Conservation (phyloP, 2,329 filamentous ascomycete genomes). For the Aspergillus sp. region DNA sequence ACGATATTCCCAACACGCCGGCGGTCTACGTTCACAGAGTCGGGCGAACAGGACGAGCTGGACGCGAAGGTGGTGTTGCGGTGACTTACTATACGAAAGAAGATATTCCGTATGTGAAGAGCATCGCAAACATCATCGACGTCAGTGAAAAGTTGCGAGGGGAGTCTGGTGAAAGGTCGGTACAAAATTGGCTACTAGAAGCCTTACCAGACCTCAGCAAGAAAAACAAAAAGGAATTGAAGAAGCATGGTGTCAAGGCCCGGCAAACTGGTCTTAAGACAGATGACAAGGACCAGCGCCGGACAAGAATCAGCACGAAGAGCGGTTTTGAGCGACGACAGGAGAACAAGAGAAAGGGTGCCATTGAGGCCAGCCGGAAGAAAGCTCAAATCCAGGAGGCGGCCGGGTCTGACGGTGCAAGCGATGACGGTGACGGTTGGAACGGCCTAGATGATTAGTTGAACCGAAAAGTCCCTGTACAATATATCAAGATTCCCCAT, state of each 20-base stretch:
- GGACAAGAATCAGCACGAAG: conserved; percentile 69
- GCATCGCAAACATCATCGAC: conserved; percentile 88
- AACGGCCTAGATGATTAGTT: conserved; percentile 40
- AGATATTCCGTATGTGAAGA: conserved; percentile 85
- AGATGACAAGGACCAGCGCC: conserved; percentile 45
- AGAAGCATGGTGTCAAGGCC: conserved; percentile 76
- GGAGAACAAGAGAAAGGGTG: conserved; percentile 48
- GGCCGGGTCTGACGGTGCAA: conserved; percentile 18
- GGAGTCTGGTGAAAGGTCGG: conserved; percentile 53
- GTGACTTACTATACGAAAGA: conserved; percentile 96
- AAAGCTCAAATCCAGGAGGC: conserved; percentile 24
- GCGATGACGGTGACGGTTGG: conserved; percentile 35
- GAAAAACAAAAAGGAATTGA: conserved; percentile 78
- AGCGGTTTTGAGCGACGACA: conserved; percentile 49
- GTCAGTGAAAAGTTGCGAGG: conserved; percentile 71
- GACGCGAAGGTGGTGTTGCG: conserved; percentile 80
- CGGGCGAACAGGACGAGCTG: conserved; percentile 85
- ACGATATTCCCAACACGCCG: conserved; percentile 89
- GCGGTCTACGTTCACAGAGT: conserved; percentile 92
- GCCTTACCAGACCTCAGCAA: conserved; percentile 81
- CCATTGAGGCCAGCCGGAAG: conserved; percentile 42
- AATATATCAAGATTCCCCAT: conserved; percentile 20
- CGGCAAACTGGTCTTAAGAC: conserved; percentile 52
- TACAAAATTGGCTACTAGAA: conserved; percentile 85
- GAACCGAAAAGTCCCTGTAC: conserved; percentile 14